Conservation (phyloP, 1,284 basidiomycete species). For the Fomitopsis betulina region DNA sequence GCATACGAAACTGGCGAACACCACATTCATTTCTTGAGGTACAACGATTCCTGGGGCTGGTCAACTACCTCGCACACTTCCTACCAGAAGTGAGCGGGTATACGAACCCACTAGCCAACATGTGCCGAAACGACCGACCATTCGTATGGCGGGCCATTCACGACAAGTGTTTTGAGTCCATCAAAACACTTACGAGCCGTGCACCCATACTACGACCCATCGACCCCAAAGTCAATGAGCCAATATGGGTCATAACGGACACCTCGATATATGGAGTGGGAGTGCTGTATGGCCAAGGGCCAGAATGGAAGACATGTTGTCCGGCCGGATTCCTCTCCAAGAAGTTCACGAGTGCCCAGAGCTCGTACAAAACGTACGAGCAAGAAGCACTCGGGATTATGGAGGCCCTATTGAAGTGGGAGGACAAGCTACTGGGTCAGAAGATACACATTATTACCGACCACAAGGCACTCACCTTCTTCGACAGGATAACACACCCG, state of each 20-base stretch:
- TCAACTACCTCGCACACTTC: conserved; percentile 32
- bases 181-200: conserved; percentile 28
- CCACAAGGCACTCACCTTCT: conserved; percentile 35
- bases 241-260: conserved; percentile 41
- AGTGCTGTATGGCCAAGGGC: conserved; percentile 34
- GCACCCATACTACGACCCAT: conserved; percentile 31
- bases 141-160: conserved; percentile 27
- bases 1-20: conserved; percentile 16
- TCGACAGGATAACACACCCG: conserved; percentile 31
- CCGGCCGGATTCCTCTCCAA: conserved; percentile 36
- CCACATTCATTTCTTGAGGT: conserved; percentile 33
- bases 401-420: conserved; percentile 32
- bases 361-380: conserved; percentile 33
- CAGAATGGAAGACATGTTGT: conserved; percentile 28
- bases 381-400: conserved; percentile 34
- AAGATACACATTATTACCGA: conserved; percentile 22
- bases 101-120: conserved; percentile 17
- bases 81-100: conserved; percentile 32
- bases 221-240: conserved; percentile 22
- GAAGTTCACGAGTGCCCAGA: conserved; percentile 35
- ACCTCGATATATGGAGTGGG: conserved; percentile 34
- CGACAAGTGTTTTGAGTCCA: conserved; percentile 29
- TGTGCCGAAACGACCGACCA: conserved; percentile 9
- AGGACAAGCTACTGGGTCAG: conserved; percentile 6
- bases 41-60: conserved; percentile 34